Evolutionary conservation across 2,329 filamentous ascomycete species (phyloP), one percentile per base, ranked within the genome.

Genomic region (Fusarium sp.): DNA sequence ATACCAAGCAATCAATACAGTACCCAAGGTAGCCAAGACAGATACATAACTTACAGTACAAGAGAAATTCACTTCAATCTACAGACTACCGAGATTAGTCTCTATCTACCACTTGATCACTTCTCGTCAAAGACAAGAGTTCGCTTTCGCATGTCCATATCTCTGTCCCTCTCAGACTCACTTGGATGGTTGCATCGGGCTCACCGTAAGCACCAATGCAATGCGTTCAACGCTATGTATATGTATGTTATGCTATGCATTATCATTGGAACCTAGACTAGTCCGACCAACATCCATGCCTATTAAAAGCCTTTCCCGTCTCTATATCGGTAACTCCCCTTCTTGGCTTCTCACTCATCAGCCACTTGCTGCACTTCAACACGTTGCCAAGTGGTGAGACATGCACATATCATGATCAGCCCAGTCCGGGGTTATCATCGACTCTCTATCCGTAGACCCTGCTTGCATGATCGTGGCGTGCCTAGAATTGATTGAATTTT

Each of bases 111-210:
- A 20, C 3, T 13, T n/a, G 4, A 37, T 47, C n/a, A 23, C 20
- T 27, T 20, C 7, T 42, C 14, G 27, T 11, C 14, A 21, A n/a
- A 53, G 37, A 27, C 4, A 27, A 53, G 7, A 45, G 11, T 42
- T 42, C 34, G 49, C 18, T 53, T 53, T 53, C 49, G 49, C 34
- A 28, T 51, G 25, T 53, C 23, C 49, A 28, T 51, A 37, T 53
- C 23, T 53, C 27, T n/a, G 41, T 58, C 42, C 18, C 34, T 37
- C 18, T 7, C 18, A 37, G 32, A 59, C 41, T 21, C 20, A 50
- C 50, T 63, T 47, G 61, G 62, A 67, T 69, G 57, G 67, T 70
- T 70, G 67, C 67, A 70, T 68, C 63, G 57, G 63, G 43, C 43
- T 55, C 37, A 32, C 66, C 66, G 56, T 68, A 46, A 68, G 53